These are phyloP conservation scores for Gossypium longicalyx DNA, from an alignment of 345 rosid species.

Conservation along the genomic window DNA sequence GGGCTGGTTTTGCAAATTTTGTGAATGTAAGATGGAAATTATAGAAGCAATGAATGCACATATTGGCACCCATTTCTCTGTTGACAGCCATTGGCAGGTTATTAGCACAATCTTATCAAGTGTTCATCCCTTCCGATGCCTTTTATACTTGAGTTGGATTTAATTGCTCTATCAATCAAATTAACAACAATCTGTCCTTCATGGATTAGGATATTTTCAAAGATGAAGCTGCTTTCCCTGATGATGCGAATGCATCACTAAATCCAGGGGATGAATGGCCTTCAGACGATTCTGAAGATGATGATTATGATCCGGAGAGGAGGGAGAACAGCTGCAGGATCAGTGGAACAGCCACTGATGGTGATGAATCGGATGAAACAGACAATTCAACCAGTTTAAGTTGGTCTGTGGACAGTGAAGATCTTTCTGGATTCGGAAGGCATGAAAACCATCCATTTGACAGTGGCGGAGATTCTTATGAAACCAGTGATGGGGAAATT, in stretches of 20 bases:
- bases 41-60: conserved; percentile 91
- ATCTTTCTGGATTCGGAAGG: conserved; percentile 44
- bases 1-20: conserved; percentile 93
- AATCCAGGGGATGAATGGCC: conserved; percentile 87
- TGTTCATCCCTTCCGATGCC: neutral
- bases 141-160: conserved; percentile 1
- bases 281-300: conserved; percentile 94
- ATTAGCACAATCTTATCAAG: conserved; percentile 14
- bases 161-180: conserved; percentile 19
- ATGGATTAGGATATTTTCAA: conserved; percentile 70
- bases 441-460: conserved; percentile 33
- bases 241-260: conserved; percentile 42
- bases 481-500: conserved; percentile 57
- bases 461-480: conserved; percentile 49
- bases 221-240: conserved; percentile 69
- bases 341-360: conserved; percentile 45
- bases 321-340: conserved; percentile 39
- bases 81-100: conserved; percentile 82
- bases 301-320: conserved; percentile 81
- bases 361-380: conserved; percentile 37
- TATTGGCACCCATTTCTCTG: conserved; percentile 68
- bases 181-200: conserved; percentile 9
- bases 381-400: conserved; percentile 70
- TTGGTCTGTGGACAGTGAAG: conserved; percentile 70
- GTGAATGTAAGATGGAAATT: conserved; percentile 89